These are phyloP conservation scores for Lupinus albus DNA, from an alignment of 306 rosid species.

Conservation along the genomic window DNA sequence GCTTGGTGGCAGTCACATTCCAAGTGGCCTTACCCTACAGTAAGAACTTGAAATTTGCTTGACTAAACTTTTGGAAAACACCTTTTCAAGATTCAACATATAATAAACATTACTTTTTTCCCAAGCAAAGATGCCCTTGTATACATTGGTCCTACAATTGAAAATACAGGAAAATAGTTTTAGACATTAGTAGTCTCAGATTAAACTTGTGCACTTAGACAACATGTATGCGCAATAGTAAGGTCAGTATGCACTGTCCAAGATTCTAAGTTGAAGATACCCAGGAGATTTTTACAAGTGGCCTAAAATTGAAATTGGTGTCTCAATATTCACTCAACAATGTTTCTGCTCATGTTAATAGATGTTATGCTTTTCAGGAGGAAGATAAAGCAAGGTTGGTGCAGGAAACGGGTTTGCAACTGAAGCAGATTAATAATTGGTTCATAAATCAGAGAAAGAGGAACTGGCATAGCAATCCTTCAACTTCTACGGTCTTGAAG, in stretches of 20 bases:
- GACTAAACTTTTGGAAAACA: background rate
- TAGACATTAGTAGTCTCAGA: background rate
- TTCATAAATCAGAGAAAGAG: slow-evolving; percentile 98
- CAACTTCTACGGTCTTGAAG: slow-evolving; percentile 85
- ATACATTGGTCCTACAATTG: slow-evolving; percentile 13
- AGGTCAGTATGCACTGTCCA: background rate
- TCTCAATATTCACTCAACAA: slow-evolving; percentile 1
- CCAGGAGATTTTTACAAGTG: background rate
- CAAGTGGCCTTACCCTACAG: slow-evolving; percentile 98
- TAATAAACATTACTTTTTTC: background rate
- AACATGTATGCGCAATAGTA: background rate
- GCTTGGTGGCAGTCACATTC: slow-evolving; percentile 98
- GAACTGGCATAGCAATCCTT: slow-evolving; percentile 97
- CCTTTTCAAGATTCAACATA: background rate
- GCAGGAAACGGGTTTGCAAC: slow-evolving; percentile 90
- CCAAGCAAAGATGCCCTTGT: background rate
- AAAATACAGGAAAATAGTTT: background rate
- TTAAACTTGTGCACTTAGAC: background rate
- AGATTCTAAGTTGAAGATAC: slow-evolving; percentile 5
- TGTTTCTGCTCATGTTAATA: background rate
- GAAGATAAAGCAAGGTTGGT: slow-evolving; percentile 97
- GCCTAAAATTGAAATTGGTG: background rate
- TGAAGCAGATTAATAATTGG: slow-evolving; percentile 98
- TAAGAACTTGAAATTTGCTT: slow-evolving; percentile 42
- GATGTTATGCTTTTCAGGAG: slow-evolving; percentile 57